A percentile compares a stretch with the other conserved stretches of the same genome.
Evolutionary conservation across 176 grass and related monocot species (phyloP).

Genomic region (Musa schizocarpa): DNA sequence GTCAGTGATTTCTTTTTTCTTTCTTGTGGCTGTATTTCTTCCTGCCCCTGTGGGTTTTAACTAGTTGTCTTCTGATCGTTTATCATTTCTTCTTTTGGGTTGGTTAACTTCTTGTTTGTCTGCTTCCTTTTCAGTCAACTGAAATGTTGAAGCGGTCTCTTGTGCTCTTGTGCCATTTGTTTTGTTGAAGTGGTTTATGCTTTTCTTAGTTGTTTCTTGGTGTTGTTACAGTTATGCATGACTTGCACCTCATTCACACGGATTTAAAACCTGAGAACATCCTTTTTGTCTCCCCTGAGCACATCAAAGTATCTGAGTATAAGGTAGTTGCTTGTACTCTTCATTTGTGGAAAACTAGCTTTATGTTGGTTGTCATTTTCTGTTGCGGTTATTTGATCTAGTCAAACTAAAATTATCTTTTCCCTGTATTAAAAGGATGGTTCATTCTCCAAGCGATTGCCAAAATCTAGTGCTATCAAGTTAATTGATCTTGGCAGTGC

Average conservation of each 20-base stretch:
- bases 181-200: no score
- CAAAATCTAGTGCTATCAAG: constrained; percentile 15
- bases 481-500: constrained; percentile 14
- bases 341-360: not conserved
- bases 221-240: constrained; percentile 8
- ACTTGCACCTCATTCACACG: constrained; percentile 4
- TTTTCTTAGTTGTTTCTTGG: not conserved
- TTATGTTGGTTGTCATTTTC: not conserved
- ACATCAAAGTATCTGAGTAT: constrained; percentile 6
- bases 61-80: no score
- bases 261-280: constrained; percentile 12
- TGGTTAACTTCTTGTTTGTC: no score
- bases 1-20: not conserved
- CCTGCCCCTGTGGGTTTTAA: no score
- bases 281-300: constrained; percentile 7
- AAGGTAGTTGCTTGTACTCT: not conserved
- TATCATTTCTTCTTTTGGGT: no score
- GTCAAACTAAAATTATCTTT: not conserved
- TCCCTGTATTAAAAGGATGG: not conserved
- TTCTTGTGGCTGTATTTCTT: not conserved
- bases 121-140: no score
- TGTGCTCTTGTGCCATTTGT: no score
- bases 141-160: no score
- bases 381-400: not conserved
- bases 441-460: constrained; percentile 2